Conservation (phyloP, 2,329 filamentous ascomycete genomes). For the Hypoxylon sp. region DNA sequence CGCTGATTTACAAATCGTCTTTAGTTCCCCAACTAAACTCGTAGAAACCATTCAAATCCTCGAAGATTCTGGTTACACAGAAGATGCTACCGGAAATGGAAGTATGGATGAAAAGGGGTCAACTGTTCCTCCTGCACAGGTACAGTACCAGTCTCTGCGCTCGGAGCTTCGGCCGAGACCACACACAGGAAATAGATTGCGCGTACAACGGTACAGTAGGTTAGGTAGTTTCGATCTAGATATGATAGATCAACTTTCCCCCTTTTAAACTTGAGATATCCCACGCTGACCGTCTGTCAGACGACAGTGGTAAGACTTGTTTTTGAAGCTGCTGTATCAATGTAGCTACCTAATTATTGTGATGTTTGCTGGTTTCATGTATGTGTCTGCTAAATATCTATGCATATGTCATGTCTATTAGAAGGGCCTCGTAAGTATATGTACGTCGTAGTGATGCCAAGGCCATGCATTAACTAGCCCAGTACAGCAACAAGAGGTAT, state of each 20-base stretch:
- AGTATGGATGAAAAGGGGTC: neutral
- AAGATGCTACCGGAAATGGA: neutral
- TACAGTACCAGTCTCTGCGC: constrained; percentile 3
- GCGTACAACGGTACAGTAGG: neutral
- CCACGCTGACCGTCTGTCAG: constrained; percentile 3
- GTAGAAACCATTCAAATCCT: neutral
- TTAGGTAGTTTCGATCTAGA: neutral
- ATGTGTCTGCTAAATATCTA: neutral
- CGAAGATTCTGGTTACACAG: neutral
- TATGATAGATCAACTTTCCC: constrained; percentile 11
- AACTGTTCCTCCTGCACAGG: neutral
- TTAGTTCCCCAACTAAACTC: neutral
- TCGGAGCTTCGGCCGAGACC: constrained; percentile 8
- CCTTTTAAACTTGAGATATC: constrained; percentile 2
- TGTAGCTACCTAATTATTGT: neutral
- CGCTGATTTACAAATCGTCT: constrained; percentile 16
- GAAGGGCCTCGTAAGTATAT: neutral
- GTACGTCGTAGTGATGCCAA: neutral
- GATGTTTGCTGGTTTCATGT: neutral
- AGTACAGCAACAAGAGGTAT: neutral
- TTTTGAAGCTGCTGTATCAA: neutral
- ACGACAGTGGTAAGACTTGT: neutral
- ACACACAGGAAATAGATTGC: constrained; percentile 5
- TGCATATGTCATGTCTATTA: neutral
- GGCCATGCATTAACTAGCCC: no score